Base-by-base conservation (phyloP, 1,139 yeast genomes). In the Saccharomycopsis hybrid region DNA sequence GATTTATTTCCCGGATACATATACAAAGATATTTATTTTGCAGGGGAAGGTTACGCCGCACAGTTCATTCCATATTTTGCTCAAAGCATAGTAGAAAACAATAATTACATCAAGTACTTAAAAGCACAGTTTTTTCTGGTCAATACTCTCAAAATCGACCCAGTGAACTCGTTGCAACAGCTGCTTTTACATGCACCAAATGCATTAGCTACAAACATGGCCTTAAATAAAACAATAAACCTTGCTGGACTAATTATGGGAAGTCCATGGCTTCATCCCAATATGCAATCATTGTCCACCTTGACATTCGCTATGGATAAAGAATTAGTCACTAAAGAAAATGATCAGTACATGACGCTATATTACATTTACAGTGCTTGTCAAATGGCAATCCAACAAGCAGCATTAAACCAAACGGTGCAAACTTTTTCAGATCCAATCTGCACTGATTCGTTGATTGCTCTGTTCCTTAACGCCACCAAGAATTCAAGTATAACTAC, bases 61-160 rank as follows among this genome's bases (percentile, higher is more conserved):
- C 94, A 85, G 61, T 86, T 84, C 62, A 80, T 86, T 50, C 95
- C 95, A 1, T 82, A 83, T 60, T 72, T 85, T 48, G 87, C 86
- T 2, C 64, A 71, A 43, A 77, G 75, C 2, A 69, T 84, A 25
- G 59, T 76, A 45, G 64, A 71, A 2, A 25, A 32, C 25, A 44
- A 29, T 32, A 9, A 38, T 32, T 55, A 13, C 38, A 18, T 46
- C 54, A 2, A 51, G 41, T n/a, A 29, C 53, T 18, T 54, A 59
- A 31, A 57, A 71, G 41, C 70, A 77, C 33, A 70, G 85, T 25
- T 72, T 81, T 5, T 73, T 89, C 53, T 92, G 97, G 97, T 72
- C 92, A 33, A 92, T 90, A 64, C 97, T 97, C 44, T 27, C 97
- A 90, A 64, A 92, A 87, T 63, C 83, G 90, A 51, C 97, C 98